A percentile compares a stretch with the other conserved stretches of the same genome.
These are phyloP conservation scores for Geosmithia morbida DNA, from an alignment of 2,329 filamentous ascomycete genomes.

Conservation along the genomic window DNA sequence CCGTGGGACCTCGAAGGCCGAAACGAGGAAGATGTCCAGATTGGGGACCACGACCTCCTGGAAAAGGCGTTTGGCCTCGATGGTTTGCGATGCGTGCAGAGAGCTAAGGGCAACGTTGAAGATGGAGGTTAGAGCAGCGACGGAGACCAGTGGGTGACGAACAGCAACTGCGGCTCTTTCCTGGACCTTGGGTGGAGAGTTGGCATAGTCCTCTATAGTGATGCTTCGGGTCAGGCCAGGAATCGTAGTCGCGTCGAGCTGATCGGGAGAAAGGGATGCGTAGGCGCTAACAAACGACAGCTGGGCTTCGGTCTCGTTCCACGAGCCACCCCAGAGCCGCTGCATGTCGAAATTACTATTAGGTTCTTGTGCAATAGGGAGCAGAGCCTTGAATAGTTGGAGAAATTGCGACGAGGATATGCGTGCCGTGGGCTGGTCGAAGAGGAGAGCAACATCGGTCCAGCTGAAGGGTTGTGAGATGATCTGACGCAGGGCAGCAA, in stretches of 20 bases:
- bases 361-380: conserved; percentile 50
- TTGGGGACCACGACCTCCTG: conserved; percentile 57
- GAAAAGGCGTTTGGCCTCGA: conserved; percentile 50
- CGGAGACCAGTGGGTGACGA: conserved; percentile 76
- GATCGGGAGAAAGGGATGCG: conserved; percentile 56
- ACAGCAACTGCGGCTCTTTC: conserved; percentile 47
- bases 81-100: conserved; percentile 43
- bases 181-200: conserved; percentile 31
- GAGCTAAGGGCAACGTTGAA: conserved; percentile 51
- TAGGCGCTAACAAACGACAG: conserved; percentile 89
- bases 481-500: conserved; percentile 49
- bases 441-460: conserved; percentile 60
- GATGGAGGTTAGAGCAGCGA: conserved; percentile 62
- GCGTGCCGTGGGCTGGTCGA: conserved; percentile 66
- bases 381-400: conserved; percentile 62
- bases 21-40: conserved; percentile 65
- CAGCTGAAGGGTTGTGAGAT: conserved; percentile 50
- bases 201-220: conserved; percentile 39
- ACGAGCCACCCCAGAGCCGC: conserved; percentile 76
- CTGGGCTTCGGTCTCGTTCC: conserved; percentile 77
- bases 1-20: conserved; percentile 62
- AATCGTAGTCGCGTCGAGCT: conserved; percentile 74
- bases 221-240: conserved; percentile 71
- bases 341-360: conserved; percentile 59
- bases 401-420: conserved; percentile 72